These are phyloP conservation scores for Hypoxylon sp. DNA, from an alignment of 2,329 filamentous ascomycete species.

Conservation along the genomic window DNA sequence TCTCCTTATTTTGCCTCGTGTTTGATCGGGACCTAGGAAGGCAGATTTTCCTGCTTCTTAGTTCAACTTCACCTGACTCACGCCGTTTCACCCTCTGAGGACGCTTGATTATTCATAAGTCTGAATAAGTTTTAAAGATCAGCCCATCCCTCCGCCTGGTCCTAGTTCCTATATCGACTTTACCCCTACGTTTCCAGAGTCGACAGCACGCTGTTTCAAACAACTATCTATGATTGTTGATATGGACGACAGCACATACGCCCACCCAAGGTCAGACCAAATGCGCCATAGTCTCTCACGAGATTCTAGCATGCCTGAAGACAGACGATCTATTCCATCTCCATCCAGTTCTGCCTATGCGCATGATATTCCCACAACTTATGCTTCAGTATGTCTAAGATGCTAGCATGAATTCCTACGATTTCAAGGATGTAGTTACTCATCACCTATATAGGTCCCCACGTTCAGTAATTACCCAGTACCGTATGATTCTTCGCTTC, in stretches of 20 bases:
- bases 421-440: slow-evolving; percentile 26
- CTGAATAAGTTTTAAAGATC: slow-evolving; percentile 48
- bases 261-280: slow-evolving; percentile 44
- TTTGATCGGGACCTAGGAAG: slow-evolving; percentile 41
- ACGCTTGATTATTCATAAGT: slow-evolving; percentile 42
- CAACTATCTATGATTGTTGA: slow-evolving; percentile 38
- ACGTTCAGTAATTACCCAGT: slow-evolving; percentile 58
- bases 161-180: slow-evolving; percentile 38
- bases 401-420: slow-evolving; percentile 3
- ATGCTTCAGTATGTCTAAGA: slow-evolving; percentile 50
- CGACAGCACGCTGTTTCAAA: slow-evolving; percentile 33
- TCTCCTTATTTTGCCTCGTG: slow-evolving; percentile 43
- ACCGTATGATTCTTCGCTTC: slow-evolving; percentile 61
- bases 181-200: slow-evolving; percentile 31
- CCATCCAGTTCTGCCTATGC: slow-evolving; percentile 49
- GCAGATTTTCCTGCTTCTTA: slow-evolving; percentile 41
- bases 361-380: slow-evolving; percentile 50
- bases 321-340: slow-evolving; percentile 42
- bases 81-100: slow-evolving; percentile 15
- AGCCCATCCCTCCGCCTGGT: slow-evolving; percentile 37
- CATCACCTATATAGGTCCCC: slow-evolving; percentile 53
- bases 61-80: slow-evolving; percentile 22
- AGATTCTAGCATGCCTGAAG: slow-evolving; percentile 44
- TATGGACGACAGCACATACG: slow-evolving; percentile 51
- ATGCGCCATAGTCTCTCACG: slow-evolving; percentile 47